phyloP scores from a whole-genome alignment of 768 basidiomycete species.

The Thelephora ganbajun region DNA sequence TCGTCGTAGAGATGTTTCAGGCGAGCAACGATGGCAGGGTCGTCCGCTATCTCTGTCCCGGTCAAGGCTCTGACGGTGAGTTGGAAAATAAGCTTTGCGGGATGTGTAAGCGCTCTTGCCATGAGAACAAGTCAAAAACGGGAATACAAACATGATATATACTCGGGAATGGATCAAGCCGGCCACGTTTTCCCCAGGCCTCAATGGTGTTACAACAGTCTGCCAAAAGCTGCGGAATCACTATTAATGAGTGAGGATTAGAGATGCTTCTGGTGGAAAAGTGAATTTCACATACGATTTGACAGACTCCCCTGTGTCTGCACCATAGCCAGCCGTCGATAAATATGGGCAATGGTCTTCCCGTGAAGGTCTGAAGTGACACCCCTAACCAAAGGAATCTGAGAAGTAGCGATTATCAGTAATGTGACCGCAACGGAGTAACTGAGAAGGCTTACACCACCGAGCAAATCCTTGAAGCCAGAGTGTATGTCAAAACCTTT shows the following conservation, averaged over 20 bases:
- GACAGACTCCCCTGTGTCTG: constrained; percentile 50
- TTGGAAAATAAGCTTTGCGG: constrained; percentile 46
- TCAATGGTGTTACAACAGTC: constrained; percentile 51
- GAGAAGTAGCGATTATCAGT: constrained; percentile 11
- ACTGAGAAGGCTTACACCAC: constrained; percentile 32
- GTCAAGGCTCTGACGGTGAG: constrained; percentile 55
- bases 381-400: constrained; percentile 69
- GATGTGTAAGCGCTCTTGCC: background rate
- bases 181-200: constrained; percentile 50
- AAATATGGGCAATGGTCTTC: constrained; percentile 47
- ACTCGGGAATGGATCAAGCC: constrained; percentile 57
- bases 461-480: constrained; percentile 69
- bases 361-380: constrained; percentile 60
- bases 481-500: constrained; percentile 64
- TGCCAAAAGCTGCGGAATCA: constrained; percentile 49
- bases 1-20: constrained; percentile 53
- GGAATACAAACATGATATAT: constrained; percentile 42
- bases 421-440: constrained; percentile 4
- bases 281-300: constrained; percentile 33
- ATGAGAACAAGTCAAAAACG: background rate
- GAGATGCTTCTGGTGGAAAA: background rate
- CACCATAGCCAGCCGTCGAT: constrained; percentile 52
- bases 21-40: constrained; percentile 43
- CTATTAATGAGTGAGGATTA: constrained; percentile 22
- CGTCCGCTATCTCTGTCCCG: constrained; percentile 55